These are phyloP conservation scores for Euphorbia pulcherrima DNA, from an alignment of 345 rosid species.

Conservation along the genomic window DNA sequence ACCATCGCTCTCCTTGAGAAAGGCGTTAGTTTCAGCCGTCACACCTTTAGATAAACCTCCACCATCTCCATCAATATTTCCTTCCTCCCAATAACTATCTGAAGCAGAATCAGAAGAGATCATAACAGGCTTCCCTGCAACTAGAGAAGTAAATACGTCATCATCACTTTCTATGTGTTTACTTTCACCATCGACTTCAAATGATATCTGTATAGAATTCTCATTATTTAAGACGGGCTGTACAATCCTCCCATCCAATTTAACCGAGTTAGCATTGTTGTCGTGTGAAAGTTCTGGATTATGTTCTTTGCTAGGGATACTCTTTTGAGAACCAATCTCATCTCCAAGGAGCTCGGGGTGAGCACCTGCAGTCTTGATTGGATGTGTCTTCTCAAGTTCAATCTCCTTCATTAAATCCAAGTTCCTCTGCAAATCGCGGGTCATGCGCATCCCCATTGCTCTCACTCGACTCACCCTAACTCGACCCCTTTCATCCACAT, in stretches of 20 bases:
- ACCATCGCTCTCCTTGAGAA: constrained; percentile 24
- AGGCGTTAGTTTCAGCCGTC: constrained; percentile 30
- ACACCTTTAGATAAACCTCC: constrained; percentile 23
- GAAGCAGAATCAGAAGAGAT: constrained; percentile 44
- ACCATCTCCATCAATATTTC: constrained; percentile 27
- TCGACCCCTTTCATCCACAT: constrained; percentile 75
- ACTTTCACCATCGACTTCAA: constrained; percentile 53
- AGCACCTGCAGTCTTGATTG: constrained; percentile 17
- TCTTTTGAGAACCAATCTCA: constrained; percentile 25
- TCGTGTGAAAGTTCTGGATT: constrained; percentile 31
- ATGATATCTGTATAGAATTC: constrained; percentile 62
- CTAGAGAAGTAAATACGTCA: constrained; percentile 70
- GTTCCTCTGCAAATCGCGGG: constrained; percentile 93
- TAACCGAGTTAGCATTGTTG: constrained; percentile 26
- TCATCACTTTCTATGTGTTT: constrained; percentile 52
- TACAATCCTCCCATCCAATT: constrained; percentile 31
- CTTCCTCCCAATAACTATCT: constrained; percentile 75
- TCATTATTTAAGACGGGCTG: constrained; percentile 27
- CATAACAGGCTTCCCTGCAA: constrained; percentile 45
- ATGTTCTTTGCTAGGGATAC: constrained; percentile 33
- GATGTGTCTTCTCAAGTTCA: constrained; percentile 42
- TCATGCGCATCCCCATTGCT: constrained; percentile 95
- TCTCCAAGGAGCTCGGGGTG: constrained; percentile 28
- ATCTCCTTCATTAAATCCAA: constrained; percentile 85
- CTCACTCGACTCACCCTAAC: constrained; percentile 63